These are phyloP conservation scores for Prunus dulcis DNA, from an alignment of 306 rosid species.

Conservation along the genomic window DNA sequence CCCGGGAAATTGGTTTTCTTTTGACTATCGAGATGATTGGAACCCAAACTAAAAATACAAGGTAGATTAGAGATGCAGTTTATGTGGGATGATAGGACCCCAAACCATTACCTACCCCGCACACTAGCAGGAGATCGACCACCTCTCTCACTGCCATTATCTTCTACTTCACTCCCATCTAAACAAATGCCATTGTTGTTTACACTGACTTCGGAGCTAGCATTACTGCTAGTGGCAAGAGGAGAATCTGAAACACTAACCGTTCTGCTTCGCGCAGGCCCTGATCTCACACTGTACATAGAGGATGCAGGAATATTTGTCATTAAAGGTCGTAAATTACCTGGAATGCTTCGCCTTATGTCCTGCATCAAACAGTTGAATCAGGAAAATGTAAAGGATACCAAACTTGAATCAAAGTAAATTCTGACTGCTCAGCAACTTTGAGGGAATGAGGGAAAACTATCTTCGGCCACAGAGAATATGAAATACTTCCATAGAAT, in stretches of 20 bases:
- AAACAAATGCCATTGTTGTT: conserved; percentile 84
- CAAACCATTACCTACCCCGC: conserved; percentile 49
- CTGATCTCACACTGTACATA: conserved; percentile 90
- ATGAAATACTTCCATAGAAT: not conserved
- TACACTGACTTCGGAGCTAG: conserved; percentile 89
- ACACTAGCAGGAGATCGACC: conserved; percentile 69
- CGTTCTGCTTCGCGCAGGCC: conserved; percentile 76
- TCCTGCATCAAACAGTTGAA: conserved; percentile 51
- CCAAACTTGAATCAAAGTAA: not conserved
- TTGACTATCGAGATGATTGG: conserved; percentile 26
- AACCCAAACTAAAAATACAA: conserved; percentile 16
- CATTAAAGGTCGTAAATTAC: conserved; percentile 84
- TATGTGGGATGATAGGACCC: conserved; percentile 27
- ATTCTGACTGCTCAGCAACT: not conserved
- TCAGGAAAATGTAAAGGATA: not conserved
- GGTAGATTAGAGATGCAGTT: conserved; percentile 13
- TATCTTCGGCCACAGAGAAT: not conserved
- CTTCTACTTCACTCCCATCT: conserved; percentile 71
- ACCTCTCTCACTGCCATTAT: conserved; percentile 70
- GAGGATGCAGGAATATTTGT: conserved; percentile 97
- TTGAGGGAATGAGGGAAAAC: not conserved
- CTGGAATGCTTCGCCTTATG: conserved; percentile 87
- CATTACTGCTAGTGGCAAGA: conserved; percentile 91
- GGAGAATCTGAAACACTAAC: conserved; percentile 85
- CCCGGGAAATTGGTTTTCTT: conserved; percentile 29